Conservation (phyloP, 1,284 basidiomycete species). For the Apiotrichum brassicae region DNA sequence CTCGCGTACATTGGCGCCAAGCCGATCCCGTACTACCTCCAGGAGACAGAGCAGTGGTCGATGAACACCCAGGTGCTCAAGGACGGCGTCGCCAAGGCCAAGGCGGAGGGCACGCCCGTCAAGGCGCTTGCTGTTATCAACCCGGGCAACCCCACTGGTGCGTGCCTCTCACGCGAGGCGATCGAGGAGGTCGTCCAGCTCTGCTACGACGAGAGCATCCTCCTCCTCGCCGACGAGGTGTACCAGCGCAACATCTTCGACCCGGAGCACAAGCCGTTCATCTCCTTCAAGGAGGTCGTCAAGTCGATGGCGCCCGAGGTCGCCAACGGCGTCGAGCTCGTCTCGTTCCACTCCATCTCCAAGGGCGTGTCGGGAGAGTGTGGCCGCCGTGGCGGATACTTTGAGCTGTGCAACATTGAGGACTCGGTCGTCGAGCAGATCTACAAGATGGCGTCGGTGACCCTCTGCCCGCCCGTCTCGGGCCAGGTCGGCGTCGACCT, state of each 20-base stretch:
- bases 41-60: slow-evolving; percentile 76
- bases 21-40: slow-evolving; percentile 83
- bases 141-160: slow-evolving; percentile 91
- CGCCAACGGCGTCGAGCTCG: slow-evolving; percentile 58
- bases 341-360: slow-evolving; percentile 92
- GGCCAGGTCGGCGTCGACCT: slow-evolving; percentile 80
- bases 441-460: slow-evolving; percentile 90
- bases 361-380: slow-evolving; percentile 93
- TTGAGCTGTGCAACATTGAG: slow-evolving; percentile 75
- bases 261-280: slow-evolving; percentile 61
- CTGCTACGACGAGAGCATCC: slow-evolving; percentile 76
- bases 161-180: slow-evolving; percentile 63
- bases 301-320: slow-evolving; percentile 53
- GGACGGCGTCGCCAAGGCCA: slow-evolving; percentile 61
- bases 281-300: slow-evolving; percentile 85
- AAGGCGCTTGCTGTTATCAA: slow-evolving; percentile 91
- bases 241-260: slow-evolving; percentile 88
- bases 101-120: slow-evolving; percentile 58
- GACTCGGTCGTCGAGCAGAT: slow-evolving; percentile 72
- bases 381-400: slow-evolving; percentile 87
- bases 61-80: slow-evolving; percentile 69
- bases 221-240: slow-evolving; percentile 90
- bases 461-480: slow-evolving; percentile 76
- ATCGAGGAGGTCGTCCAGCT: slow-evolving; percentile 69
- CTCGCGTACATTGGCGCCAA: slow-evolving; percentile 76